A percentile compares a stretch with the other conserved stretches of the same genome.
Conservation (phyloP, 1,284 basidiomycete species). For the Cutaneotrichosporon cutaneum region DNA sequence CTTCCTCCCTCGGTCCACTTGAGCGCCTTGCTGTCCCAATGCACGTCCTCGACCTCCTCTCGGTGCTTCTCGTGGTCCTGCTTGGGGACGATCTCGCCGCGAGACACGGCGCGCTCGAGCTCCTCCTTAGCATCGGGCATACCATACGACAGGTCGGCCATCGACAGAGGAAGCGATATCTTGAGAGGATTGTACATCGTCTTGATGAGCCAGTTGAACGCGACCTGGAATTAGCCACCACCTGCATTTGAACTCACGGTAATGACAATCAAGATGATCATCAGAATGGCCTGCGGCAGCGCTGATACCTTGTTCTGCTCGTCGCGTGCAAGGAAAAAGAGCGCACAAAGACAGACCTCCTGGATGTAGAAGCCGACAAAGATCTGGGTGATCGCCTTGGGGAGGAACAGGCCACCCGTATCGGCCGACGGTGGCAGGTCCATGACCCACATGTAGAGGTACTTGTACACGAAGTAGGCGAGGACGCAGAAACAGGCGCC, state of each 20-base stretch:
- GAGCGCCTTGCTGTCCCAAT: not conserved
- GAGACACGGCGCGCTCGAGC: constrained; percentile 13
- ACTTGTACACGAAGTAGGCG: constrained; percentile 85
- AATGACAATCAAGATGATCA: constrained; percentile 75
- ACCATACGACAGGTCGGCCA: constrained; percentile 68
- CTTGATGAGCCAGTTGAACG: constrained; percentile 67
- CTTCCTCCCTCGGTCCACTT: not conserved
- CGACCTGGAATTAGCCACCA: constrained; percentile 33
- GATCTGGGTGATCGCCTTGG: constrained; percentile 85
- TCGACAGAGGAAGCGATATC: constrained; percentile 67
- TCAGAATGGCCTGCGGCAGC: constrained; percentile 71
- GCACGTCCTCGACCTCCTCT: not conserved
- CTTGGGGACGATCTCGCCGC: constrained; percentile 9
- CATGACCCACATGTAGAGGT: constrained; percentile 74
- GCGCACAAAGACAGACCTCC: constrained; percentile 70
- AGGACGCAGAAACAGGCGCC: constrained; percentile 77
- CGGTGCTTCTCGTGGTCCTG: not conserved
- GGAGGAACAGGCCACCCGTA: constrained; percentile 94
- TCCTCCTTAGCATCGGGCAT: constrained; percentile 39
- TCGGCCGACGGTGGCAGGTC: constrained; percentile 72
- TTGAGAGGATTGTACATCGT: constrained; percentile 61
- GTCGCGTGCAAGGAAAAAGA: constrained; percentile 81
- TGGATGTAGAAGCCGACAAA: constrained; percentile 92
- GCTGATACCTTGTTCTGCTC: constrained; percentile 59
- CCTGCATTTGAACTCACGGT: constrained; percentile 65